These are phyloP conservation scores for Cordyceps javanica DNA, from an alignment of 2,329 filamentous ascomycete species.

Conservation along the genomic window DNA sequence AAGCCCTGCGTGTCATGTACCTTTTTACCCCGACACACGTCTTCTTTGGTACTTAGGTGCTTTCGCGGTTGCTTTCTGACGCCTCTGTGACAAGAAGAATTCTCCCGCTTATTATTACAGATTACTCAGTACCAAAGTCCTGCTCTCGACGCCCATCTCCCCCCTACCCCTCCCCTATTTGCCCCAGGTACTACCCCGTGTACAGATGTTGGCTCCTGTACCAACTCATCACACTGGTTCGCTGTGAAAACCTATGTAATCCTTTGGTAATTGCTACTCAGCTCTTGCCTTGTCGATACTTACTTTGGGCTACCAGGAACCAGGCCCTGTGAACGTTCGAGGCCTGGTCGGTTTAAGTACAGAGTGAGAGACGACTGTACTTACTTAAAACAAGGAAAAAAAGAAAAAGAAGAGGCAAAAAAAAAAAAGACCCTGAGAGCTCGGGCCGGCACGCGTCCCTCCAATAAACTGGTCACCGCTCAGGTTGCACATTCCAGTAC, in stretches of 20 bases:
- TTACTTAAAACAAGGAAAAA: no score
- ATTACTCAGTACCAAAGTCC: neutral
- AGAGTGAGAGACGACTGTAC: no score
- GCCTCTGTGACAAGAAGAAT: neutral
- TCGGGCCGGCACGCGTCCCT: neutral
- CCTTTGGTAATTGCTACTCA: neutral
- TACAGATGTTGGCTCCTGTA: neutral
- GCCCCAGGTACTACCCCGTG: neutral
- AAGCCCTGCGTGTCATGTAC: neutral
- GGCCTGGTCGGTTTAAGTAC: no score
- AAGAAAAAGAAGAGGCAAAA: no score
- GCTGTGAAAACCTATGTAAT: neutral
- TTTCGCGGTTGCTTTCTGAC: slow-evolving; percentile 5
- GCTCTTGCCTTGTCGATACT: neutral
- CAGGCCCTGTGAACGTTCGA: no score
- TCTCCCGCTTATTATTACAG: neutral
- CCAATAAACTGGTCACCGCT: no score
- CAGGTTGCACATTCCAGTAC: no score
- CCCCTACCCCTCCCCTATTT: neutral
- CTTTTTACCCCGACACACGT: neutral
- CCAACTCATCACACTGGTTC: neutral
- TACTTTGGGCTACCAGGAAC: neutral
- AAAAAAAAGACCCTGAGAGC: neutral
- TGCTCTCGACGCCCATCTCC: neutral
- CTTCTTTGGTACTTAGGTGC: neutral